phyloP scores from a whole-genome alignment of 23 red algal species.

The Gracilariopsis chorda region DNA sequence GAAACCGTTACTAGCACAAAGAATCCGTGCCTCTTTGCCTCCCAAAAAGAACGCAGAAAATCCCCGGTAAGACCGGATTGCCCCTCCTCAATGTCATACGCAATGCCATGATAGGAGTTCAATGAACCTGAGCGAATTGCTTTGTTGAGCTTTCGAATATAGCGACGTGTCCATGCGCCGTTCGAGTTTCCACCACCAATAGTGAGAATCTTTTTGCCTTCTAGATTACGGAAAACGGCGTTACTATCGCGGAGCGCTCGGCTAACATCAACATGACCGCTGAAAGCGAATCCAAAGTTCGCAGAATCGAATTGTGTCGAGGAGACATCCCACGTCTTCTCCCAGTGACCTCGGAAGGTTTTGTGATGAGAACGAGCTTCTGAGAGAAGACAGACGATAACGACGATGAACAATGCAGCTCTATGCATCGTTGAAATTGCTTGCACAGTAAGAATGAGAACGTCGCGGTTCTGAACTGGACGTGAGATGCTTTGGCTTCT shows the following conservation, averaged over 20 bases:
- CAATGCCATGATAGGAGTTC: neutral
- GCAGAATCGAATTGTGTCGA: neutral
- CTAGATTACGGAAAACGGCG: neutral
- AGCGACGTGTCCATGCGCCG: neutral
- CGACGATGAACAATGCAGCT: too few species aligned
- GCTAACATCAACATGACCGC: neutral
- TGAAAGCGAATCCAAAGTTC: slow-evolving; percentile 22
- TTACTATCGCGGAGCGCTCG: neutral
- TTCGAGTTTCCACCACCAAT: slow-evolving; percentile 35
- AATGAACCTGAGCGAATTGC: neutral
- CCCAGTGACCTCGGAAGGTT: neutral
- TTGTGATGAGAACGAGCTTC: too few species aligned
- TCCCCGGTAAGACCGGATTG: neutral
- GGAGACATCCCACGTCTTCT: neutral
- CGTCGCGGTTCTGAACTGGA: too few species aligned
- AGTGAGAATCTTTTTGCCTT: neutral
- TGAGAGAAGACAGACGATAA: too few species aligned
- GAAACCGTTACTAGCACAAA: neutral
- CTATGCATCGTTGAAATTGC: too few species aligned
- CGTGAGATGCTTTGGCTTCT: too few species aligned
- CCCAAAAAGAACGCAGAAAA: neutral
- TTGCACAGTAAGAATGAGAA: too few species aligned
- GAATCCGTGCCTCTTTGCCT: neutral
- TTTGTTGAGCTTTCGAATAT: neutral
- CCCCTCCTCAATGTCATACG: slow-evolving; percentile 46